These are phyloP conservation scores for Serpula lacrymans DNA, from an alignment of 768 basidiomycete genomes.

Conservation along the genomic window DNA sequence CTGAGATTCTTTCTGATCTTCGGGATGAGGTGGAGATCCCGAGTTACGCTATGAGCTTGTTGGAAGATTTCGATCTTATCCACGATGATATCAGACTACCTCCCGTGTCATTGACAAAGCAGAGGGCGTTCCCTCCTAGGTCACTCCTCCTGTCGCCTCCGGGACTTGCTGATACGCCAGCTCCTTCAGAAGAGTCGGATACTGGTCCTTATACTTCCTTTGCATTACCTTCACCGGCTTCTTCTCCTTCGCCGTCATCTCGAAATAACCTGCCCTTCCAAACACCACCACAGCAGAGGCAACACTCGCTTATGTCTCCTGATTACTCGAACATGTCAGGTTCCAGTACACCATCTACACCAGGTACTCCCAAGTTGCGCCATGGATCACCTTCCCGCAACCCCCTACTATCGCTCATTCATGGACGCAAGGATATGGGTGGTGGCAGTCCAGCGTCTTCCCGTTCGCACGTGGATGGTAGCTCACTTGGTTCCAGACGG, in stretches of 20 bases:
- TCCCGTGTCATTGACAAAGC: slow-evolving; percentile 16
- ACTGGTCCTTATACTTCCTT: slow-evolving; percentile 30
- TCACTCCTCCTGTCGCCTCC: slow-evolving; percentile 22
- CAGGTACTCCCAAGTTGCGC: slow-evolving; percentile 17
- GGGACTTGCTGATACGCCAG: no score
- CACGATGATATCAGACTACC: slow-evolving; percentile 30
- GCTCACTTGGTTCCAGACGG: slow-evolving; percentile 16
- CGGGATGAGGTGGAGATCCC: slow-evolving; percentile 37
- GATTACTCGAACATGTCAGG: slow-evolving; percentile 28
- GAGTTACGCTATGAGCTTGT: slow-evolving; percentile 42
- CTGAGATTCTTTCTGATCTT: slow-evolving; percentile 34
- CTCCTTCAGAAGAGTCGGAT: slow-evolving; percentile 31
- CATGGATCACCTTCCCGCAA: slow-evolving; percentile 22
- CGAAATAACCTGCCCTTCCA: no score
- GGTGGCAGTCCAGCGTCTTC: slow-evolving; percentile 25
- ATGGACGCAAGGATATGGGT: slow-evolving; percentile 17
- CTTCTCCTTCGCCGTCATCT: slow-evolving; percentile 19
- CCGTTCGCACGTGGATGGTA: slow-evolving; percentile 15
- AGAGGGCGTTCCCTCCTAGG: slow-evolving; percentile 25
- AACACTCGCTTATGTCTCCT: slow-evolving; percentile 26
- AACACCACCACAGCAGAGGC: slow-evolving; percentile 21
- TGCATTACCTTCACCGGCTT: slow-evolving; percentile 20
- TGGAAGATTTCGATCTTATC: slow-evolving; percentile 39
- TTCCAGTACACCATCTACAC: slow-evolving; percentile 27
- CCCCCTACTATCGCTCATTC: slow-evolving; percentile 30